Percentiles rank a stretch among this genome's conserved stretches.
phyloP scores from a whole-genome alignment of 108 stramenopile species.

The Chaetoceros muelleri region DNA sequence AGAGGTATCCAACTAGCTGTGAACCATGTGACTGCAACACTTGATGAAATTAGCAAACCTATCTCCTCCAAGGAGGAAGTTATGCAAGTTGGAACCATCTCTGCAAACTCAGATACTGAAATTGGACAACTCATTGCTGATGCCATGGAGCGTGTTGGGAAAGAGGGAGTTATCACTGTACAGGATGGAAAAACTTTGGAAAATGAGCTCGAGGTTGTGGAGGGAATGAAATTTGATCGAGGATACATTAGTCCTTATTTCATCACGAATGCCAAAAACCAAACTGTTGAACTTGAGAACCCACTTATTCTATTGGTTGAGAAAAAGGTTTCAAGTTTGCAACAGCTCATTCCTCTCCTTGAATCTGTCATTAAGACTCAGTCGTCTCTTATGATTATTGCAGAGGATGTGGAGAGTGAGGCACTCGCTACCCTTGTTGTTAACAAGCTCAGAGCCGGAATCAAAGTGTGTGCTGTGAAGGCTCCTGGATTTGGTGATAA shows the following conservation, averaged over 20 bases:
- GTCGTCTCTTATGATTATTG: conserved; percentile 91
- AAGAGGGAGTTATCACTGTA: conserved; percentile 99
- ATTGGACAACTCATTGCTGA: conserved; percentile 92
- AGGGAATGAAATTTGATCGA: conserved; percentile 99
- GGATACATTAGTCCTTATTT: conserved; percentile 99
- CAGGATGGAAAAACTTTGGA: conserved; percentile 99
- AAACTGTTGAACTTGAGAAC: conserved; percentile 92
- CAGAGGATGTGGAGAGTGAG: conserved; percentile 99
- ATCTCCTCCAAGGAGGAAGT: conserved; percentile 97
- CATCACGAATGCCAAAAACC: conserved; percentile 97
- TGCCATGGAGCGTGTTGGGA: conserved; percentile 99
- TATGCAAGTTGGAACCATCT: conserved; percentile 97
- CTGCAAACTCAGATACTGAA: conserved; percentile 93
- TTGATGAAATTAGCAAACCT: conserved; percentile 83
- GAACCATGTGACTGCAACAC: conserved; percentile 74
- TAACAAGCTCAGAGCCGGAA: conserved; percentile 98
- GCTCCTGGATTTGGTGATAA: conserved; percentile 99
- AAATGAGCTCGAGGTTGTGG: conserved; percentile 98
- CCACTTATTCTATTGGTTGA: conserved; percentile 96
- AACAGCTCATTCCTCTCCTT: conserved; percentile 92
- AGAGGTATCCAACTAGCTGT: conserved; percentile 95
- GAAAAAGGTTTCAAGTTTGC: conserved; percentile 95
- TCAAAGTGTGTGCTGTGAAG: conserved; percentile 99
- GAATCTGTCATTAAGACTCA: conserved; percentile 91
- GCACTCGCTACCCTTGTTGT: conserved; percentile 98